These are phyloP conservation scores for Metschnikowia dekortorum DNA, from an alignment of 805 yeast genomes.

Conservation along the genomic window DNA sequence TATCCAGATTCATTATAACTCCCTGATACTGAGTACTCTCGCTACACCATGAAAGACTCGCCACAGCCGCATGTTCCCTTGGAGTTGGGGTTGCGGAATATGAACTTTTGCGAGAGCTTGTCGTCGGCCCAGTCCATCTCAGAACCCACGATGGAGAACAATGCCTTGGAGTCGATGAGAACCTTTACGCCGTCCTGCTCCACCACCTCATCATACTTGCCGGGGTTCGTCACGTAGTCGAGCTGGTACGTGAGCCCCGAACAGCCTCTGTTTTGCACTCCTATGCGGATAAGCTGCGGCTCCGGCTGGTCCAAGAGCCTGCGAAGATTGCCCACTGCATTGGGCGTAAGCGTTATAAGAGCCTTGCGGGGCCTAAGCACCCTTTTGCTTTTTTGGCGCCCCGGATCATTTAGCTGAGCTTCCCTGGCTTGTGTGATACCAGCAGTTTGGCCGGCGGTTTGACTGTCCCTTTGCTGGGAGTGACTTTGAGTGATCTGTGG, in stretches of 20 bases:
- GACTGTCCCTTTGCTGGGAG: neutral
- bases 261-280: constrained; percentile 95
- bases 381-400: constrained; percentile 34
- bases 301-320: constrained; percentile 71
- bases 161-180: constrained; percentile 90
- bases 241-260: constrained; percentile 90
- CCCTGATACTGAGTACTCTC: neutral
- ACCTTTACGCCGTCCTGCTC: constrained; percentile 93
- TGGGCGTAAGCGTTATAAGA: constrained; percentile 71
- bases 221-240: constrained; percentile 85
- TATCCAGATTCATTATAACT: neutral
- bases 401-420: neutral
- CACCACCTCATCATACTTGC: constrained; percentile 91
- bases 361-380: constrained; percentile 84
- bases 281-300: constrained; percentile 85
- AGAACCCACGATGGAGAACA: constrained; percentile 91
- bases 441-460: neutral
- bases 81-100: constrained; percentile 92
- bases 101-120: constrained; percentile 80
- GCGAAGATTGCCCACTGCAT: constrained; percentile 69
- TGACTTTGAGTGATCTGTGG: no score
- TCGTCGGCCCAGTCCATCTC: constrained; percentile 99
- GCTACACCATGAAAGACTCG: constrained; percentile 86
- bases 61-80: constrained; percentile 99
- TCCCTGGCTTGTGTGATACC: neutral